These are phyloP conservation scores for Flaveria floridana DNA, from an alignment of 140 eudicot species.

Conservation along the genomic window DNA sequence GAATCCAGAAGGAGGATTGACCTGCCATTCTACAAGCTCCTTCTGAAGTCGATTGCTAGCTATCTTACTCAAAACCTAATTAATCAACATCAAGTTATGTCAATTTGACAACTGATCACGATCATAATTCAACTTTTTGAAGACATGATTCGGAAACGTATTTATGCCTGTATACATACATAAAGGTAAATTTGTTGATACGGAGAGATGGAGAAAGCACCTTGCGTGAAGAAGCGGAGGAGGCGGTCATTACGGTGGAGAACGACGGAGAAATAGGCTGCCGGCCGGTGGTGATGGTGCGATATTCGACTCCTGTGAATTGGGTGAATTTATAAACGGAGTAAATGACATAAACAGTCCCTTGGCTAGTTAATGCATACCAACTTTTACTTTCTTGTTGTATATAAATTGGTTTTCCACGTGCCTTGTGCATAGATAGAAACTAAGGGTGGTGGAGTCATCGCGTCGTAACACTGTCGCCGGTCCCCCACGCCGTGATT, in stretches of 20 bases:
- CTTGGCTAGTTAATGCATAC: not conserved
- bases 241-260: slow-evolving; percentile 57
- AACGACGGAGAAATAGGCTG: not conserved
- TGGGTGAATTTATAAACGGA: slow-evolving; percentile 2
- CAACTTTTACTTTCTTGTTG: not conserved
- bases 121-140: not conserved
- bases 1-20: slow-evolving; percentile 84
- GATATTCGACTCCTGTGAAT: not conserved
- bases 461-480: too few relatives aligned
- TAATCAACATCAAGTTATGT: slow-evolving; percentile 21
- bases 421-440: too few relatives aligned
- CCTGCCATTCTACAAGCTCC: slow-evolving; percentile 95
- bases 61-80: slow-evolving; percentile 76
- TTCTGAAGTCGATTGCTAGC: slow-evolving; percentile 88
- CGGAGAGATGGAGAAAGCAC: slow-evolving; percentile 27
- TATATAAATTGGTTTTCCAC: too few relatives aligned
- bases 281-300: slow-evolving; percentile 11
- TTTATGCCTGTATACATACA: too few relatives aligned
- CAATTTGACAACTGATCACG: not conserved
- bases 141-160: not conserved
- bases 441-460: too few relatives aligned
- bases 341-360: slow-evolving; percentile 14
- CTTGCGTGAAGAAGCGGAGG: slow-evolving; percentile 80
- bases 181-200: too few relatives aligned
- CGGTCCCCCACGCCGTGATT: too few relatives aligned